Conservation (phyloP, 2,329 filamentous ascomycete genomes). For the Tolypocladium cylindrosporum region DNA sequence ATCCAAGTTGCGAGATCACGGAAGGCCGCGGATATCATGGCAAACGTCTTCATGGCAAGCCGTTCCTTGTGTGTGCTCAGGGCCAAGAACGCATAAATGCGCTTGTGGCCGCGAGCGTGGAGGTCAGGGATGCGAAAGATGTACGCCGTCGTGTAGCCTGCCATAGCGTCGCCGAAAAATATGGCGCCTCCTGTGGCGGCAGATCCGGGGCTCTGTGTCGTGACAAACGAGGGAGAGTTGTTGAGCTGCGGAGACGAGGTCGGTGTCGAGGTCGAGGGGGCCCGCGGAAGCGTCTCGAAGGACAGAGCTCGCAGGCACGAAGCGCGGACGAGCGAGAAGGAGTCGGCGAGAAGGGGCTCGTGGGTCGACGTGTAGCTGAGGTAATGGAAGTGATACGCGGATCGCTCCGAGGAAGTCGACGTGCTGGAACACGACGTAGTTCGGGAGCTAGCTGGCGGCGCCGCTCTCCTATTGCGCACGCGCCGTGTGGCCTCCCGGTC, state of each 20-base stretch:
- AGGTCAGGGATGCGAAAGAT: slow-evolving; percentile 61
- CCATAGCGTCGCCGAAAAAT: slow-evolving; percentile 55
- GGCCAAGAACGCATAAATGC: slow-evolving; percentile 59
- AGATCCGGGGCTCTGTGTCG: slow-evolving; percentile 41
- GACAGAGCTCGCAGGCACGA: slow-evolving; percentile 58
- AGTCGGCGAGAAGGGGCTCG: slow-evolving; percentile 49
- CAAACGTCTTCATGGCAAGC: slow-evolving; percentile 56
- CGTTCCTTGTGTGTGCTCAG: slow-evolving; percentile 56
- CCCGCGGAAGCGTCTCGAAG: slow-evolving; percentile 54
- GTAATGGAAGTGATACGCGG: slow-evolving; percentile 50
- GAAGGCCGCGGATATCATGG: slow-evolving; percentile 51
- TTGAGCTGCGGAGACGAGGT: slow-evolving; percentile 24
- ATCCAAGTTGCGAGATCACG: slow-evolving; percentile 57
- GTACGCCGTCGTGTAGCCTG: slow-evolving; percentile 60
- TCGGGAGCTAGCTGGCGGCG: slow-evolving; percentile 31
- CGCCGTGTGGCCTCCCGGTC: slow-evolving; percentile 34
- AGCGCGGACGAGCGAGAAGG: slow-evolving; percentile 56
- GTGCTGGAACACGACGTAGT: slow-evolving; percentile 43
- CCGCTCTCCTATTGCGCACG: slow-evolving; percentile 28
- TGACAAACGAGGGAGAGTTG: slow-evolving; percentile 40
- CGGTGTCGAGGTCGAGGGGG: slow-evolving; percentile 32
- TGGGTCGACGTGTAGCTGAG: slow-evolving; percentile 61
- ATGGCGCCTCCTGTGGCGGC: slow-evolving; percentile 54
- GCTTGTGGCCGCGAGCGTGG: slow-evolving; percentile 56
- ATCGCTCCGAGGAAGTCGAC: slow-evolving; percentile 35